Base-by-base conservation (phyloP, 176 grass and related monocot genomes). In the Oryza meyeriana region DNA sequence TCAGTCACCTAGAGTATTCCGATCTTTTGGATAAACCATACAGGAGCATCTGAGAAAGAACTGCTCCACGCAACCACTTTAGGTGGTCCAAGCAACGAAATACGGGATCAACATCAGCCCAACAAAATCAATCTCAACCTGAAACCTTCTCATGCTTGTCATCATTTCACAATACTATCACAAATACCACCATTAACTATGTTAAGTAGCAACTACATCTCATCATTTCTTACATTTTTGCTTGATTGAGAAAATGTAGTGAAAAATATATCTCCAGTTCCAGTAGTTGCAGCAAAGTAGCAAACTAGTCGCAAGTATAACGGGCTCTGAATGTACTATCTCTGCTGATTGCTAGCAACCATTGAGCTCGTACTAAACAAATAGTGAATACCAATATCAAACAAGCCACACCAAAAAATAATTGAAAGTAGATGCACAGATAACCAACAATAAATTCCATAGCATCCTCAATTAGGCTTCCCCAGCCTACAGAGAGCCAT, bases 331-430 rank as follows among this genome's bases (percentile, higher is more conserved):
- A 68, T 10, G 29, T 20, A 64, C 7, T 38, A 6, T 32, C 50
- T 71, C n/a, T 57, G 71, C 12, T 24, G 25, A 6, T 57, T 73
- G 25, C 10, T 38, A 57, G 11, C 66, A 72, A 24, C 55, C 31
- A 76, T 28, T 28, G 7, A 44, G 44, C 36, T 71, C 20, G 0
- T 48, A n/a, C 8, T 34, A 66, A 64, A 39, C 22, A 38, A 86
- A 63, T 82, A 17, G 35, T 34, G 16, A 9, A 27, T 31, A 13
- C 66, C 20, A 13, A 81, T 71, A 38, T 41, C 41, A 45, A 63
- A 52, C 55, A 89, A 74, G 30, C 3, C 48, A 10, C 40, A 20
- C 31, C 4, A n/a, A 75, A 82, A 47, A 70, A 20, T 52, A 85
- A 33, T 22, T 70, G 36, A 74, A 75, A 40, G 66, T 33, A 69